Conservation (phyloP, 352 stramenopile genomes). For the Blastocystis sp. region DNA sequence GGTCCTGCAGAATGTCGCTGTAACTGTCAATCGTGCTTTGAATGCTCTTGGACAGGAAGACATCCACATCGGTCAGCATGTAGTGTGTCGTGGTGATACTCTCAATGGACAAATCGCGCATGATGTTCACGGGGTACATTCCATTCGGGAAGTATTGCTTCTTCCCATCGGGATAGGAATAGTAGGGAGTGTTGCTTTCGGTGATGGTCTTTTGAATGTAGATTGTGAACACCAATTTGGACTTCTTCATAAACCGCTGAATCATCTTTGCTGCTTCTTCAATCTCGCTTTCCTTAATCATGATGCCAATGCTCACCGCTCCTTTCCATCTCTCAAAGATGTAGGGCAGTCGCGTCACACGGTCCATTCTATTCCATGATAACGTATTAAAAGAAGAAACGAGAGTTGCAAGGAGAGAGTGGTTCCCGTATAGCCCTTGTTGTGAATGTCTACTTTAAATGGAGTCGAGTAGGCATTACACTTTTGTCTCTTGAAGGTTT, state of each 20-base stretch:
- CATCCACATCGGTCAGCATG: constrained; percentile 7
- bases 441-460: constrained; percentile 2
- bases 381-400: neutral
- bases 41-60: neutral
- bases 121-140: constrained; percentile 28
- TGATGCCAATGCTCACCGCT: neutral
- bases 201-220: neutral
- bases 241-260: neutral
- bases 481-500: neutral
- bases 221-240: neutral
- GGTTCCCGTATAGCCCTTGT: neutral
- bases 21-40: neutral
- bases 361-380: neutral
- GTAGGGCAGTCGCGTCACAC: neutral
- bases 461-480: neutral
- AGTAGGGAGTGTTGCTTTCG: neutral
- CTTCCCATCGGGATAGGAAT: neutral
- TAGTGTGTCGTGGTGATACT: neutral
- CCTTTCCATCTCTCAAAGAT: neutral
- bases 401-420: neutral
- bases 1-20: neutral
- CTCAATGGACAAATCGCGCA: constrained; percentile 29
- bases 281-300: constrained; percentile 1
- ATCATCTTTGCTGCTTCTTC: neutral
- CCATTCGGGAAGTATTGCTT: neutral